Evolutionary conservation across 371 early-diverging fungal genomes (phyloP), one percentile per base, ranked within the genome.

Genomic region (Rhizomucor pusillus): DNA sequence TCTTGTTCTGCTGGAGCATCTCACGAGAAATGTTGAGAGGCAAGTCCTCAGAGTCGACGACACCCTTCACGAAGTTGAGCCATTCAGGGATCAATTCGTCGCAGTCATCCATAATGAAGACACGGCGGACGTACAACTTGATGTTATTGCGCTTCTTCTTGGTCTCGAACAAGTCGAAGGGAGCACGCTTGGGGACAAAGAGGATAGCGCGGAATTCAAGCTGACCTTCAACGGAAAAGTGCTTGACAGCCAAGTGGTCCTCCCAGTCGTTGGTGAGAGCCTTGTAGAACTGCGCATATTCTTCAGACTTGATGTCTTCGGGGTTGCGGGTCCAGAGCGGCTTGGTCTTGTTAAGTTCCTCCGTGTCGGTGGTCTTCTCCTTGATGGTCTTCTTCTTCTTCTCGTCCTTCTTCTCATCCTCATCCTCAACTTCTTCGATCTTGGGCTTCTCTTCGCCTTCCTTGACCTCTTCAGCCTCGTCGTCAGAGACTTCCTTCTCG

Each of bases 1-100:
- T 80, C 66, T 79, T 73, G 74, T 86, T 81, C 52, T 91, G 88
- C 70, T 93, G 94, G 33, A 93, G 78, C 58, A 88, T 88, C 63
- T 95, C 95, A 73, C 95, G 86, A 34, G 92, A 92, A 45, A 95
- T 89, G 75, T 91, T 92, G 55, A 95, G 79, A 35, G 95, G 92
- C 54, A 95, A 71, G 66, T 95, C 93, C 53, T 90, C 89, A 47
- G 87, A 84, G 63, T 91, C 89, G 41, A 95, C 86, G 44, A 92
- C 80, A 59, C 92, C 93, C 73, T 84, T 85, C 64, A 79, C 59
- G 51, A 82, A 82, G 65, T 63, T 66, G 61, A 81, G 72, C 71
- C 68, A 89, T 61, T 72, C 79, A 50, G 80, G 90, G 63, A 82
- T 75, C 66, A 85, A 74, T 47, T 84, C 84, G 6, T 71, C 72